These are phyloP conservation scores for Anthracocystis panici-leucophaei DNA, from an alignment of 1,284 basidiomycete species.

Conservation along the genomic window DNA sequence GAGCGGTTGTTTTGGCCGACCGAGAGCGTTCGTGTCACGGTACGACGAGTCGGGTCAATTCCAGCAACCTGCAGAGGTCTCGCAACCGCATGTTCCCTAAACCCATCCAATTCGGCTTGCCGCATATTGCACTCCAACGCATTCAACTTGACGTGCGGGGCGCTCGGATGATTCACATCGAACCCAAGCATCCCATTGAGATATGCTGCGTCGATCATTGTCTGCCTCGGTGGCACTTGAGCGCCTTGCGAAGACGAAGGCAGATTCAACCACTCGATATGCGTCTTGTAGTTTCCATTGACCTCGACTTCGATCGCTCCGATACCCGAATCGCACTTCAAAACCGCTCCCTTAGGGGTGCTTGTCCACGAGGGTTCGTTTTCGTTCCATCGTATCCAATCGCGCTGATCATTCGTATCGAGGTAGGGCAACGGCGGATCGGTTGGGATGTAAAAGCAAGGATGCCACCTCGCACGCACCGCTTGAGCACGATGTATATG, in stretches of 20 bases:
- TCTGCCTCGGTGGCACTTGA: conserved; percentile 22
- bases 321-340: conserved; percentile 42
- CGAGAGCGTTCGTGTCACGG: conserved; percentile 19
- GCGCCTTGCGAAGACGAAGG: neutral
- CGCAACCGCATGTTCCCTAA: conserved; percentile 19
- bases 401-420: conserved; percentile 5
- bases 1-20: conserved; percentile 20
- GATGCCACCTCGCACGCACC: conserved; percentile 52
- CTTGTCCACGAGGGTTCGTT: conserved; percentile 38
- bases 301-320: conserved; percentile 42
- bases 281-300: conserved; percentile 35
- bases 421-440: conserved; percentile 43
- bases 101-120: conserved; percentile 37
- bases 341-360: conserved; percentile 21
- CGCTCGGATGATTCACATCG: conserved; percentile 26
- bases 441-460: conserved; percentile 37
- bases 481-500: conserved; percentile 54
- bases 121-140: conserved; percentile 52
- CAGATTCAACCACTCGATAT: conserved; percentile 44
- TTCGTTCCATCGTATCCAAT: conserved; percentile 35
- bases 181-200: conserved; percentile 38
- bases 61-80: conserved; percentile 15
- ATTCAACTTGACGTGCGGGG: conserved; percentile 34
- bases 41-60: conserved; percentile 8
- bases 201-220: conserved; percentile 34